These are phyloP conservation scores for Pseudopyrenochaeta lycopersici DNA, from an alignment of 2,329 filamentous ascomycete genomes.

Conservation along the genomic window DNA sequence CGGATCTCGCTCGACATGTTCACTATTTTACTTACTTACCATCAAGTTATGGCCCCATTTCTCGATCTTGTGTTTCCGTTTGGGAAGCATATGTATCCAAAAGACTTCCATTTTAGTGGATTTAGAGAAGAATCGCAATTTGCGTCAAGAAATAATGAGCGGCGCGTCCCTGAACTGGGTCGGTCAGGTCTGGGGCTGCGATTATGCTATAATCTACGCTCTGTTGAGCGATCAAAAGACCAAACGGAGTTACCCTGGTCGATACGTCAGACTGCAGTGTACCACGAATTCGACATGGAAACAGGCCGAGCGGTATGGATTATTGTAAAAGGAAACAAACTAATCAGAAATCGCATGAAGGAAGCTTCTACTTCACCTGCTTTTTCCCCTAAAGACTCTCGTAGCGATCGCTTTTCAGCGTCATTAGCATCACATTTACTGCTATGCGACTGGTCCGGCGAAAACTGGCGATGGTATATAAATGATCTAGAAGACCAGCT, in stretches of 20 bases:
- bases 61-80: conserved; percentile 53
- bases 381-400: too few relatives aligned
- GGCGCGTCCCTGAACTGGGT: not conserved
- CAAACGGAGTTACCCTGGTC: conserved; percentile 42
- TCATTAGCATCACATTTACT: conserved; percentile 46
- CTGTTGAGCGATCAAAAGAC: conserved; percentile 36
- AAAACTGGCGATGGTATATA: conserved; percentile 57
- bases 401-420: conserved; percentile 14
- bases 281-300: conserved; percentile 52
- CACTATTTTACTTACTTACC: conserved; percentile 28
- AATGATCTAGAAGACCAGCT: conserved; percentile 47
- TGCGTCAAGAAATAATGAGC: conserved; percentile 1
- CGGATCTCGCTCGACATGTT: conserved; percentile 27
- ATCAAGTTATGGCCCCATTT: conserved; percentile 48
- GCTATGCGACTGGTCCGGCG: conserved; percentile 48
- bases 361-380: conserved; percentile 9
- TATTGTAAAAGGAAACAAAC: conserved; percentile 48
- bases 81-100: conserved; percentile 36
- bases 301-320: conserved; percentile 48
- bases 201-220: conserved; percentile 35
- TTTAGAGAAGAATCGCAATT: conserved; percentile 43
- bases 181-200: too few relatives aligned
- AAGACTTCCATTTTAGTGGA: conserved; percentile 51
- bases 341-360: conserved; percentile 42
- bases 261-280: conserved; percentile 48